These are phyloP conservation scores for Leishmania major DNA, from an alignment of 208 protist species.

Conservation along the genomic window DNA sequence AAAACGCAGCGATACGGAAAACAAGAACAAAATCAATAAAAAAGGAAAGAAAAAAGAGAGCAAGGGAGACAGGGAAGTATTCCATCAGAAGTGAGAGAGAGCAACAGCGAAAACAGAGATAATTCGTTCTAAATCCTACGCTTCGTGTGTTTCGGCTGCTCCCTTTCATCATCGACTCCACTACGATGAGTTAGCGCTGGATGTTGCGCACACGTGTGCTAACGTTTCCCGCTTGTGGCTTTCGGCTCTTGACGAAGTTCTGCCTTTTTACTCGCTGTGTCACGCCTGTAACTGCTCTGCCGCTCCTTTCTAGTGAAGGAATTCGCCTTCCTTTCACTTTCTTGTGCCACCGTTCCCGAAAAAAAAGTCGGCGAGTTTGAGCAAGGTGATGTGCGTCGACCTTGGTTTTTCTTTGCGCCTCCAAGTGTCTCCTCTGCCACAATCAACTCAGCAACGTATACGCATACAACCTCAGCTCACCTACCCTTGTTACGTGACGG, in stretches of 20 bases:
- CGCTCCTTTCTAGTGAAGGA: background rate
- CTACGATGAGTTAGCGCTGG: background rate
- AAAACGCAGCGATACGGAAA: background rate
- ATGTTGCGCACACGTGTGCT: background rate
- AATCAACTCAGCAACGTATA: too few relatives aligned
- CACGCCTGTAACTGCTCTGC: background rate
- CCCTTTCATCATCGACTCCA: background rate
- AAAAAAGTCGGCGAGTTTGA: background rate
- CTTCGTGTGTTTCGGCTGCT: background rate
- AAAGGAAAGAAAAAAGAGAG: background rate
- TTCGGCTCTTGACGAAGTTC: background rate
- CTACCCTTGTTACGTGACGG: too few relatives aligned
- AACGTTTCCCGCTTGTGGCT: background rate
- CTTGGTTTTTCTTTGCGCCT: background rate
- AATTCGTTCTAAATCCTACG: background rate
- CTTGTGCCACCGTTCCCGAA: background rate
- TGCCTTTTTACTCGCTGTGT: background rate
- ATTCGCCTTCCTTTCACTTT: background rate
- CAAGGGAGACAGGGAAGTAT: background rate
- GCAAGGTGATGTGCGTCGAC: background rate
- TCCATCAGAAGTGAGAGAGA: background rate
- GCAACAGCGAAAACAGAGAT: background rate
- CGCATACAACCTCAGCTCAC: too few relatives aligned
- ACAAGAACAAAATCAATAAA: background rate
- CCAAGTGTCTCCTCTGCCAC: background rate